Evolutionary conservation across 805 yeast species (phyloP), one percentile per base, ranked within the genome.

Genomic region (Gaillardinia entomophila): DNA sequence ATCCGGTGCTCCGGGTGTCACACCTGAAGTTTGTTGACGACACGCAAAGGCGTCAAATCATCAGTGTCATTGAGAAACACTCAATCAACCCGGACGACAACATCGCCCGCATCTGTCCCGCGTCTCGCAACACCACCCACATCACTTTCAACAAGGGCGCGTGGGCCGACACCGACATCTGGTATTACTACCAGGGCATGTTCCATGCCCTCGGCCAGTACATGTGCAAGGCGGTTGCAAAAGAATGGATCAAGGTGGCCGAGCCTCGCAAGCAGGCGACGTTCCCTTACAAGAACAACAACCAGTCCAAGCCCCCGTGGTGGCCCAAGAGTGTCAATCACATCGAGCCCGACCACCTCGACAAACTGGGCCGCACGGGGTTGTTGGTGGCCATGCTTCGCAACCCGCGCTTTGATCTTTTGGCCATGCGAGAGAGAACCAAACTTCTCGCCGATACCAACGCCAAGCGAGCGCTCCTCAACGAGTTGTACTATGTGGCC

Each of bases 271-370:
- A 82, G 40, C 86, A 81, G 53, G 64, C 79, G 1, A 55, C 58
- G 16, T 70, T 58, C 42, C 90, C 90, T 3, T 82, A 82, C 49
- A 79, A 74, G 33, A 46, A 49, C 7, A 76, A 75, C 2, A 69
- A 71, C 11, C 30, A 16, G 0, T 43, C 71, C 10, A 72, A 62
- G 40, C 92, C 90, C 1, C 45, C 48, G 4, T 82, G 89, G 89
- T 82, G 92, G 92, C 89, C 89, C 0, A 24, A 27, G 0, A 35
- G 41, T 10, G 72, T 79, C 1, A 59, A 73, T 24, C 90, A 82
- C 53, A 65, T 62, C 27, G 89, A 82, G 46, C 90, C 90, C 0
- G 90, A 82, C 49, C 90, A 83, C 55, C 57, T 83, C 36, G 67
- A 62, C 36, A 82, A 78, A 48, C 57, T 55, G 1, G 81, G 77